A percentile compares a stretch with the other conserved stretches of the same genome.
These are phyloP conservation scores for Penicillium roqueforti DNA, from an alignment of 495 filamentous ascomycete genomes.

Conservation along the genomic window DNA sequence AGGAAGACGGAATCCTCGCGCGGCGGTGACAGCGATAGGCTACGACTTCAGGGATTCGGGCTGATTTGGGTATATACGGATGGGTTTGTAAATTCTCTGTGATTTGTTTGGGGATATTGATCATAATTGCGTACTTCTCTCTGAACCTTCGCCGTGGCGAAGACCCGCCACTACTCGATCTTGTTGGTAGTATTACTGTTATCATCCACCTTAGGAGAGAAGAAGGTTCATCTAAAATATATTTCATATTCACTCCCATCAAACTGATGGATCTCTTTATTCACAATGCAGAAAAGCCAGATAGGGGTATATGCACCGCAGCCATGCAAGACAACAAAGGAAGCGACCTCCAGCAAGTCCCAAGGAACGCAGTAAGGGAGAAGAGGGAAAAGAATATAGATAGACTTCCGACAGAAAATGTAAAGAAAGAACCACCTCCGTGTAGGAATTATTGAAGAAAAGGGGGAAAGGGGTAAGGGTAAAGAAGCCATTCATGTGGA, in stretches of 20 bases:
- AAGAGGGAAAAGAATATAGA: conserved; percentile 11
- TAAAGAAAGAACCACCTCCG: conserved; percentile 23
- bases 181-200: neutral
- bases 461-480: conserved; percentile 15
- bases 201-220: neutral
- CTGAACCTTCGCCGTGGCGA: neutral
- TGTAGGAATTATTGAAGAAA: conserved; percentile 18
- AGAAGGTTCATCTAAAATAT: neutral
- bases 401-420: conserved; percentile 19
- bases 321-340: conserved; percentile 34
- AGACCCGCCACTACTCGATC: neutral
- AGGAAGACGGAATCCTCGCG: conserved; percentile 13
- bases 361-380: neutral
- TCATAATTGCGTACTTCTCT: neutral
- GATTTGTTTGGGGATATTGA: neutral
- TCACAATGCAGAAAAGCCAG: conserved; percentile 37
- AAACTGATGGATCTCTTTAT: conserved; percentile 17
- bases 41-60: conserved; percentile 2
- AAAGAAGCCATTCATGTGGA: conserved; percentile 18
- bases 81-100: neutral
- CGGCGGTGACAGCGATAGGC: neutral
- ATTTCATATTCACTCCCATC: conserved; percentile 11
- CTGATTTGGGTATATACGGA: conserved; percentile 4
- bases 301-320: conserved; percentile 39
- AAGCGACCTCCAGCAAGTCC: conserved; percentile 23